phyloP scores from a whole-genome alignment of 129 eudicot genomes.

The Flaveria linearis region DNA sequence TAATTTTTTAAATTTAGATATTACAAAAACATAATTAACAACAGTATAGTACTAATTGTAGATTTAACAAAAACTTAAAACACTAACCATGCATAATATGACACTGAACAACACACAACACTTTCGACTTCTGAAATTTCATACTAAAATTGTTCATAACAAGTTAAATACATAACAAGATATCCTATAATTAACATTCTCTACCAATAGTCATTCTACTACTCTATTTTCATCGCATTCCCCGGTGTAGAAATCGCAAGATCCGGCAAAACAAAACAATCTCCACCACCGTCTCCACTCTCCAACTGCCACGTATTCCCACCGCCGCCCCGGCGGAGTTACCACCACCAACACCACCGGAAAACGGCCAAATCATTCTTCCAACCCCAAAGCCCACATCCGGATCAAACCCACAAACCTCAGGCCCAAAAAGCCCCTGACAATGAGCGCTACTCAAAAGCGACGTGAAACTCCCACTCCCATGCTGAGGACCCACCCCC shows the following conservation, averaged over 20 bases:
- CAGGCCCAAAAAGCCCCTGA: constrained; percentile 37
- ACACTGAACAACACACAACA: neutral
- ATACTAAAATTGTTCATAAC: neutral
- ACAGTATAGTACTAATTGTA: too few species aligned
- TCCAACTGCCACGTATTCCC: constrained; percentile 39
- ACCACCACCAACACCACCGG: constrained; percentile 31
- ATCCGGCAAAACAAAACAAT: constrained; percentile 43
- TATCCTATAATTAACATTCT: neutral
- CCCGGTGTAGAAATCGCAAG: constrained; percentile 47
- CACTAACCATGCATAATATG: neutral
- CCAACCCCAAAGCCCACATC: constrained; percentile 56
- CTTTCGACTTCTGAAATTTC: neutral
- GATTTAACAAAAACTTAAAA: too few species aligned
- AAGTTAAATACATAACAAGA: neutral
- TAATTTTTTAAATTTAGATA: too few species aligned
- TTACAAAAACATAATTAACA: too few species aligned
- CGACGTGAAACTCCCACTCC: constrained; percentile 53
- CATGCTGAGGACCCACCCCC: neutral
- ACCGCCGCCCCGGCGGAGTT: constrained; percentile 20
- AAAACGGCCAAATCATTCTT: constrained; percentile 57
- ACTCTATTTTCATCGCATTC: constrained; percentile 30
- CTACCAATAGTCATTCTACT: neutral
- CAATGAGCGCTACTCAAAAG: constrained; percentile 44
- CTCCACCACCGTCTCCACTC: constrained; percentile 32
- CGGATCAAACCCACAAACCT: constrained; percentile 46